Evolutionary conservation across 495 filamentous ascomycete species (phyloP).

Genomic region (Aspergillus cavernicola): DNA sequence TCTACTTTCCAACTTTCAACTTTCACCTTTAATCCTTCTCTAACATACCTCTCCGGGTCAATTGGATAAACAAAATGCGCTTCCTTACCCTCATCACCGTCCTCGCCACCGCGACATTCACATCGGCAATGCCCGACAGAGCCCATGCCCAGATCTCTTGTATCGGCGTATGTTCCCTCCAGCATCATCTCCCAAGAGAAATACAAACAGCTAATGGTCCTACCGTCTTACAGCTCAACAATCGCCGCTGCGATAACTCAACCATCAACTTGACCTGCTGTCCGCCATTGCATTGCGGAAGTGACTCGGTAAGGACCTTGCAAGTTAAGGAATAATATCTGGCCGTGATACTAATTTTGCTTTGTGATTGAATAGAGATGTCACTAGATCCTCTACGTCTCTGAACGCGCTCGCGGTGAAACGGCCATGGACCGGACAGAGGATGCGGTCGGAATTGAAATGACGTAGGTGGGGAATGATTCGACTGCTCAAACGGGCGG

Average conservation of each 20-base stretch:
- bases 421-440: too few relatives aligned
- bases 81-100: neutral
- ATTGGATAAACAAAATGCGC: neutral
- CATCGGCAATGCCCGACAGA: neutral
- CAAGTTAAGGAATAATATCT: too few relatives aligned
- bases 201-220: too few relatives aligned
- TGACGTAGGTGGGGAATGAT: neutral
- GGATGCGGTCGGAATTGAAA: too few relatives aligned
- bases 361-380: neutral
- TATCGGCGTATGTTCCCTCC: neutral
- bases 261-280: neutral
- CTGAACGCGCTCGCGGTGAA: too few relatives aligned
- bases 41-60: neutral
- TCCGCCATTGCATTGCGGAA: neutral
- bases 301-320: neutral
- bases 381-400: neutral
- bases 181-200: too few relatives aligned
- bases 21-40: neutral
- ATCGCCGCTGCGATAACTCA: neutral
- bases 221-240: slow-evolving; percentile 2
- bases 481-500: too few relatives aligned
- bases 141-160: neutral
- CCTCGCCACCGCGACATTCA: neutral
- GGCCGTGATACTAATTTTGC: too few relatives aligned
- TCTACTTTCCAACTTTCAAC: neutral